phyloP scores from a whole-genome alignment of 192 early-diverging fungal species.

The Podila clonocystis region DNA sequence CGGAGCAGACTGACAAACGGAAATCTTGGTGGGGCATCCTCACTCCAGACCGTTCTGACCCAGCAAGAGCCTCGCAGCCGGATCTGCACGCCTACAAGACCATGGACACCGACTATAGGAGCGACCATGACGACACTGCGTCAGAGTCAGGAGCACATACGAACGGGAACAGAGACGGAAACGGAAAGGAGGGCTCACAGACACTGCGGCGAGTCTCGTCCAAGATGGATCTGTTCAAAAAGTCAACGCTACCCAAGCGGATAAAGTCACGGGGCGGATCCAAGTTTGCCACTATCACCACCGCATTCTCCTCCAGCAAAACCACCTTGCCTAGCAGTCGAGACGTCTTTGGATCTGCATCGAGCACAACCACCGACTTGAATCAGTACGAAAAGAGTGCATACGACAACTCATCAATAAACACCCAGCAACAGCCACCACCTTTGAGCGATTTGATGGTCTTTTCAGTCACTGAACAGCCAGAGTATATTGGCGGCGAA shows the following conservation, averaged over 20 bases:
- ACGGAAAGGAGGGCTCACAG: conserved; percentile 6
- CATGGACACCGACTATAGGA: conserved; percentile 15
- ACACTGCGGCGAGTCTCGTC: conserved; percentile 25
- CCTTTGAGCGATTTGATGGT: conserved; percentile 17
- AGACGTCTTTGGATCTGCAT: conserved; percentile 21
- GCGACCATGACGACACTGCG: conserved; percentile 11
- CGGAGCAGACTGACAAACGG: conserved; percentile 46
- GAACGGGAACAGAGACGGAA: neutral
- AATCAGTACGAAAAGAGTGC: conserved; percentile 21
- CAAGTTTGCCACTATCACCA: conserved; percentile 49
- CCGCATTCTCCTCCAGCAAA: conserved; percentile 28
- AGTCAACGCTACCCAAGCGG: conserved; percentile 20
- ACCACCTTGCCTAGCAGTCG: conserved; percentile 11
- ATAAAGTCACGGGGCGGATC: conserved; percentile 20
- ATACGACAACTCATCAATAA: neutral
- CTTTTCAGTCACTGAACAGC: conserved; percentile 31
- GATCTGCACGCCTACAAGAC: conserved; percentile 15
- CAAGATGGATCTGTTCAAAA: conserved; percentile 48
- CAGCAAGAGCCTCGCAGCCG: conserved; percentile 15
- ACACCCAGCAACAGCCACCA: neutral
- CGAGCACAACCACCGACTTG: conserved; percentile 31
- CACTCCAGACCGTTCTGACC: conserved; percentile 4
- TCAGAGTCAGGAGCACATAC: neutral
- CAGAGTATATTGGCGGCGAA: conserved; percentile 48
- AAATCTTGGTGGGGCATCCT: conserved; percentile 50